These are phyloP conservation scores for Solanum pennellii DNA, from an alignment of 257 asterid genomes.

Conservation along the genomic window DNA sequence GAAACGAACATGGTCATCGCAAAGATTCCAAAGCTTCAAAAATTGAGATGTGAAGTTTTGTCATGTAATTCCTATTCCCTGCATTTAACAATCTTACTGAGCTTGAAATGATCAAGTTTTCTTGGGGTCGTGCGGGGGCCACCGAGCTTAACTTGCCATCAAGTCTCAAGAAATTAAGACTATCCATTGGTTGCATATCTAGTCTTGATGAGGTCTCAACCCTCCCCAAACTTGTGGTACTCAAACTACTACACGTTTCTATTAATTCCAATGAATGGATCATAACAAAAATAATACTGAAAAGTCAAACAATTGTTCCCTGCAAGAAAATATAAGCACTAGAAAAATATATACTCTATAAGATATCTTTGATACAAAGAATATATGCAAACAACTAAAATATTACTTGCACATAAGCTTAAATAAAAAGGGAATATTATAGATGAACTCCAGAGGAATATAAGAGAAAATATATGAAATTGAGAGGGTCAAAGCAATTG, in stretches of 20 bases:
- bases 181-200: neutral
- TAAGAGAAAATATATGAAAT: too few species aligned
- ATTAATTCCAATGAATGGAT: neutral
- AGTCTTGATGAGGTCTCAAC: neutral
- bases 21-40: neutral
- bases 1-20: neutral
- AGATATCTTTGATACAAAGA: neutral
- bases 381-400: too few species aligned
- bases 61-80: fast-evolving
- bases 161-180: neutral
- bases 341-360: neutral
- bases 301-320: neutral
- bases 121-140: neutral
- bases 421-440: too few species aligned
- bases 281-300: neutral
- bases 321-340: neutral
- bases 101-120: neutral
- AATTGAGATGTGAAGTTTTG: neutral
- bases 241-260: neutral
- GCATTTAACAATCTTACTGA: neutral
- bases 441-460: too few species aligned
- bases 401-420: neutral
- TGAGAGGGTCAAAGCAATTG: neutral
- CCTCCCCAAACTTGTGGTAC: neutral
- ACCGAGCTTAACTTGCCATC: neutral